Conservation (phyloP, 2,329 filamentous ascomycete species). For the Alternaria sp. region DNA sequence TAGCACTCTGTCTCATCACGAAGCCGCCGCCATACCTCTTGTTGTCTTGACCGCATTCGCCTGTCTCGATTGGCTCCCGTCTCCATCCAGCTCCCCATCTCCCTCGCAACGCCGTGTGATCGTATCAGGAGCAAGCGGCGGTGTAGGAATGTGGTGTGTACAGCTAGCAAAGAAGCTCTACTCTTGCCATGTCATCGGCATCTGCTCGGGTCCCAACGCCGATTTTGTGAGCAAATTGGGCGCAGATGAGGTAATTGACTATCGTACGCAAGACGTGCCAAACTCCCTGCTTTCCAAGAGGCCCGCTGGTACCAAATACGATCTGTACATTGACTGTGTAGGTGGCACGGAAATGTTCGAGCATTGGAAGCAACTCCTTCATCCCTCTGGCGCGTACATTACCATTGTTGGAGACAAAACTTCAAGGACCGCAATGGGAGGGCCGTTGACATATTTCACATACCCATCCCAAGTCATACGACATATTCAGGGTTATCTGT, state of each 20-base stretch:
- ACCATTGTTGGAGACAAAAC: slow-evolving; percentile 54
- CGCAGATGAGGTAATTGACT: slow-evolving; percentile 58
- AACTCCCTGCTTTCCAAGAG: slow-evolving; percentile 44
- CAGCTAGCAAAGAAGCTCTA: slow-evolving; percentile 50
- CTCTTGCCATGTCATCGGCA: slow-evolving; percentile 56
- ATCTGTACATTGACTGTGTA: slow-evolving; percentile 61
- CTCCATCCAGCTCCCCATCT: background rate
- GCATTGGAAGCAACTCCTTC: slow-evolving; percentile 35
- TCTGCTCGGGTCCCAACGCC: slow-evolving; percentile 60
- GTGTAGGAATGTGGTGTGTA: slow-evolving; percentile 49
- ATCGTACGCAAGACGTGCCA: slow-evolving; percentile 43
- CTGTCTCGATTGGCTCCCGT: slow-evolving; percentile 41
- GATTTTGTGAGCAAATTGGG: slow-evolving; percentile 59
- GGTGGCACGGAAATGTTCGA: slow-evolving; percentile 60
- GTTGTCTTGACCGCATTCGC: slow-evolving; percentile 51
- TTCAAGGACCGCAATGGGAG: slow-evolving; percentile 50
- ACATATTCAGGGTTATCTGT: slow-evolving; percentile 32
- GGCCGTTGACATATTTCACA: slow-evolving; percentile 46
- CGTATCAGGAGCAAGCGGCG: slow-evolving; percentile 43
- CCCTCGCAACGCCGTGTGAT: slow-evolving; percentile 30
- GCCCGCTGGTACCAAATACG: slow-evolving; percentile 45
- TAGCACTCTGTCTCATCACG: slow-evolving; percentile 20
- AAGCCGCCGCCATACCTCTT: slow-evolving; percentile 48
- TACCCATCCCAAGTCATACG: slow-evolving; percentile 39
- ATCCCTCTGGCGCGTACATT: slow-evolving; percentile 53